Percentiles rank a stretch among this genome's conserved stretches.
Conservation (phyloP, 179 eudicot species). For the Corrigiola litoralis region DNA sequence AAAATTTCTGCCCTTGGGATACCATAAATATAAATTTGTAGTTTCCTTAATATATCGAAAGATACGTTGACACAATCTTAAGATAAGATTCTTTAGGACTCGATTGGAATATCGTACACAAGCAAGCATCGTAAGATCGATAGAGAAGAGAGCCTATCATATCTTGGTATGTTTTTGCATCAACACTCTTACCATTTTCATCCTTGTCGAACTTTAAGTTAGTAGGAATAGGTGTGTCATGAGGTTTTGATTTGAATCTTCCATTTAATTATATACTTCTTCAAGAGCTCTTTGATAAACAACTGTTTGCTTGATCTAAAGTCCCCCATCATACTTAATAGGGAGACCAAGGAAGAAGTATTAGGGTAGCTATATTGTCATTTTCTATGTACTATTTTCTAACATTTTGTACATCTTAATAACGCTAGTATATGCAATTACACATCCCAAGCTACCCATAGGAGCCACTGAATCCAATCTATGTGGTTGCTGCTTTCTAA, state of each 20-base stretch:
- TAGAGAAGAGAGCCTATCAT: background rate
- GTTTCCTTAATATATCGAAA: background rate
- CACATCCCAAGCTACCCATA: no score
- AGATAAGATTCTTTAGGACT: background rate
- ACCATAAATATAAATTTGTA: no score
- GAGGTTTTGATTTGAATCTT: background rate
- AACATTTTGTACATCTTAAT: no score
- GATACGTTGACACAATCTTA: background rate
- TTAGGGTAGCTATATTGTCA: no score
- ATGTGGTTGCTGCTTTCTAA: no score
- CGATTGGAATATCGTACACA: background rate
- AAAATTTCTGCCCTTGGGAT: background rate
- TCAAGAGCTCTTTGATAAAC: background rate
- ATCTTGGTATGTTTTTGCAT: background rate
- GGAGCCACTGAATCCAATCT: no score
- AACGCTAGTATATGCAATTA: no score
- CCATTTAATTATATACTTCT: background rate
- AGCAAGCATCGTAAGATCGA: background rate
- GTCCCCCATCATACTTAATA: no score
- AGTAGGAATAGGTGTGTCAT: background rate
- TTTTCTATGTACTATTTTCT: no score
- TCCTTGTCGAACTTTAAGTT: background rate
- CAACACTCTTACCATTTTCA: background rate
- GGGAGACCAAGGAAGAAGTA: no score
- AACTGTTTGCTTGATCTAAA: no score